A percentile compares a stretch with the other conserved stretches of the same genome.
Evolutionary conservation across 2,329 filamentous ascomycete genomes (phyloP).

Genomic region (Ophiostoma himal-ulmi): DNA sequence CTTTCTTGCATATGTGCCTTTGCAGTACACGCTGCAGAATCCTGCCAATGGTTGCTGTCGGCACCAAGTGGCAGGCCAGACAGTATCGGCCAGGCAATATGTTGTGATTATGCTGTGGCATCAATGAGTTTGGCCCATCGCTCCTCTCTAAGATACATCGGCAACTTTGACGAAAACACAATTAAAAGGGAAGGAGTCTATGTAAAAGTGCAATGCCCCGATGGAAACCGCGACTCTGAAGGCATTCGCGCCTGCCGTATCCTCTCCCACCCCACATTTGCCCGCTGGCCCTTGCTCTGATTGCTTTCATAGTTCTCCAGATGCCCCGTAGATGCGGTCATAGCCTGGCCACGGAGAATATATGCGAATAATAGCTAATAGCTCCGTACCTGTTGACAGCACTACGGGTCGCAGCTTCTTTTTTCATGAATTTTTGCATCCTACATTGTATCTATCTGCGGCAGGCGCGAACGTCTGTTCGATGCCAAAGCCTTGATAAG

Average conservation of each 20-base stretch:
- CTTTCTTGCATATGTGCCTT: background rate
- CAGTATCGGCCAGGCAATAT: background rate
- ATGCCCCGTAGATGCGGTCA: conserved; percentile 13
- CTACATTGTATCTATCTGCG: background rate
- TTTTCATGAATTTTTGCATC: background rate
- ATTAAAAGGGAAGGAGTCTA: too few species aligned
- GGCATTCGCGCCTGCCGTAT: background rate
- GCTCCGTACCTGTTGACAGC: background rate
- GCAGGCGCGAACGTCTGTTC: background rate
- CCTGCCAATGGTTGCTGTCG: background rate
- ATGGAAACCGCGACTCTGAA: background rate
- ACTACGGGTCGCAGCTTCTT: background rate
- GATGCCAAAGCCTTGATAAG: too few species aligned
- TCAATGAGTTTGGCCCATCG: background rate
- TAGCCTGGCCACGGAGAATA: background rate
- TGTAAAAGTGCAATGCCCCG: background rate
- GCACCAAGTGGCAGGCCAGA: background rate
- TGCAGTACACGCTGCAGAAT: background rate
- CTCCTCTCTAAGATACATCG: background rate
- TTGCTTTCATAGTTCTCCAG: conserved; percentile 17
- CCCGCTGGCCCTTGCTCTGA: conserved; percentile 10
- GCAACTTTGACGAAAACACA: background rate
- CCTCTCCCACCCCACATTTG: conserved; percentile 17
- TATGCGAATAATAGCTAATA: background rate
- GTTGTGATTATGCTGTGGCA: background rate